These are phyloP conservation scores for Colletotrichum sp. DNA, from an alignment of 2,329 filamentous ascomycete species.

Conservation along the genomic window DNA sequence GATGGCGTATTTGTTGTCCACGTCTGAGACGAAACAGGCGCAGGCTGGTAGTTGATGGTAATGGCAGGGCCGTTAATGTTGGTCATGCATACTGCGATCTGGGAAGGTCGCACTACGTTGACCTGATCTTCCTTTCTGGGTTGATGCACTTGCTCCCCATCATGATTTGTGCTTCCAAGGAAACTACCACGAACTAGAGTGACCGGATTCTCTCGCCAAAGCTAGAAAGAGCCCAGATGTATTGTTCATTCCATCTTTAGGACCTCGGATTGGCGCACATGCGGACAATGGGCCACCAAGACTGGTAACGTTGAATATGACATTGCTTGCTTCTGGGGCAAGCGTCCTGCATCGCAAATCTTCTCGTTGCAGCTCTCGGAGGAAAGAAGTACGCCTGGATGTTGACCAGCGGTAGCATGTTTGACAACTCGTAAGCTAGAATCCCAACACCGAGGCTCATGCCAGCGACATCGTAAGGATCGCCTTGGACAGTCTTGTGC, in stretches of 20 bases:
- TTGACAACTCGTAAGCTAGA: accelerated
- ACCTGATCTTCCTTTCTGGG: background rate
- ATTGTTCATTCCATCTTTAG: accelerated
- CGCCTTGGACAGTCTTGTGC: accelerated
- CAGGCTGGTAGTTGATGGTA: accelerated
- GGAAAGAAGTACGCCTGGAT: background rate
- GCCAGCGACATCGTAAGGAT: accelerated
- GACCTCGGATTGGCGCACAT: accelerated
- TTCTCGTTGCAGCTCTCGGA: background rate
- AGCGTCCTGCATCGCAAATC: accelerated
- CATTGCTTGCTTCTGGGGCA: background rate
- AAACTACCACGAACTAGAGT: background rate
- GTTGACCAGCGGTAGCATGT: background rate
- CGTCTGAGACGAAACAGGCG: no score
- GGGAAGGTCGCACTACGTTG: background rate
- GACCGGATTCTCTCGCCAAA: background rate
- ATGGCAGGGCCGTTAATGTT: accelerated
- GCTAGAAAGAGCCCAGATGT: background rate
- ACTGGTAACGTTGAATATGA: accelerated
- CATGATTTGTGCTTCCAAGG: no score
- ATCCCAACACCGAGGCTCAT: background rate
- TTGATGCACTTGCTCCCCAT: background rate
- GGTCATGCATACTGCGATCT: accelerated
- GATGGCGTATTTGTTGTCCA: no score
- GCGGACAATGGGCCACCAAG: accelerated